Evolutionary conservation across 768 basidiomycete species (phyloP), one percentile per base, ranked within the genome.

Genomic region (Termitomyces sp.): DNA sequence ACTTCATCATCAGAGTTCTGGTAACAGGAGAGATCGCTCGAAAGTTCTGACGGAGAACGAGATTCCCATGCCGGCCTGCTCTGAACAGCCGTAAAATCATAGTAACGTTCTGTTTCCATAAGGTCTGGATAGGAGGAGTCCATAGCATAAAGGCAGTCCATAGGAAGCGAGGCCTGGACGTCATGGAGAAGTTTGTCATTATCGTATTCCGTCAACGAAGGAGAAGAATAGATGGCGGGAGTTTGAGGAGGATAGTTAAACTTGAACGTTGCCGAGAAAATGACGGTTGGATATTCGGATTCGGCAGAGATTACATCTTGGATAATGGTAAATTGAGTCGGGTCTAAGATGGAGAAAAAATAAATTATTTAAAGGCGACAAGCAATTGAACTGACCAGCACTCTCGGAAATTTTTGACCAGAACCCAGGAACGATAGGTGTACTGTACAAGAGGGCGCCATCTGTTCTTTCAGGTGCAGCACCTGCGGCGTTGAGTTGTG

Each of bases 251-350:
- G 67, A 60, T 81, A 84, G 33, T 69, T 74, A 71, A 87, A 87
- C 63, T 78, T 80, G 68, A 85, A 87, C 56, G 77, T 75, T 8
- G 84, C 84, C 13, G 82, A 83, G 69, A 85, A 87, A 53, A 84
- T 72, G 34, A 75, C 64, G 27, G 70, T 61, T 4, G 66, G 61
- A 22, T 69, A 51, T 5, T 66, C 55, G 22, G 67, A 63, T 33
- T 72, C 68, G 48, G 75, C 72, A 57, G 75, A 72, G 30, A 75
- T 64, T 48, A 91, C 83, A 52, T 86, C 82, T 67, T 91, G 89
- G 45, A 83, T 72, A 65, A 91, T 87, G 2, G 80, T 82, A 69
- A 81, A 90, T 57, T 79, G 70, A 4, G 86, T 82, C 22, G 87
- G 85, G 70, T 91, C 89, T 90, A 58, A 55, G 18, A 47, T 45